Conservation (phyloP, 2,329 filamentous ascomycete species). For the Aspergillus nomiae region DNA sequence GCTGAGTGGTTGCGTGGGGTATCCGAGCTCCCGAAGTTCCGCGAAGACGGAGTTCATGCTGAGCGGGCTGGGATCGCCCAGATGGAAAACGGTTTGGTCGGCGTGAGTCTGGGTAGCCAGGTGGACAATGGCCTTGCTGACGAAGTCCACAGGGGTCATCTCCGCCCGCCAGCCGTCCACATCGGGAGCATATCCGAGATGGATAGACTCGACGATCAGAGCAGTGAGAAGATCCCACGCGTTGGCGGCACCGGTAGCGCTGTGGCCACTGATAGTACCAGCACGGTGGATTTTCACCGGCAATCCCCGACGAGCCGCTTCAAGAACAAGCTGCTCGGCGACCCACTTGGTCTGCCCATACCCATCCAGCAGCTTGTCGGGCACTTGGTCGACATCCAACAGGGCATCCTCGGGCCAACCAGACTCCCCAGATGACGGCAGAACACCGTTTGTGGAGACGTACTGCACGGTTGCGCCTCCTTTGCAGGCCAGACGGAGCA, state of each 20-base stretch:
- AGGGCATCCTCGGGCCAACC: slow-evolving; percentile 73
- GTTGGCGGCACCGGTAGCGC: slow-evolving; percentile 72
- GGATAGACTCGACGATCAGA: slow-evolving; percentile 74
- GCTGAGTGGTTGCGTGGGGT: slow-evolving; percentile 64
- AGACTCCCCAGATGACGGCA: slow-evolving; percentile 65
- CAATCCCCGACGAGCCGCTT: slow-evolving; percentile 68
- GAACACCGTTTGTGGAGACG: slow-evolving; percentile 76
- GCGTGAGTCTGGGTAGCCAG: slow-evolving; percentile 65
- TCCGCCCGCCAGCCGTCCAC: slow-evolving; percentile 76
- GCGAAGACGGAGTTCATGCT: slow-evolving; percentile 67
- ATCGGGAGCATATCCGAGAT: slow-evolving; percentile 69
- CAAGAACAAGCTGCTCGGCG: slow-evolving; percentile 71
- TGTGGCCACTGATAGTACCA: slow-evolving; percentile 79
- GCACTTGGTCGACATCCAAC: slow-evolving; percentile 68
- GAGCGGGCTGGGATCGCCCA: slow-evolving; percentile 72
- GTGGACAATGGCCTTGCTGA: slow-evolving; percentile 72
- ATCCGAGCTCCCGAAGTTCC: slow-evolving; percentile 67
- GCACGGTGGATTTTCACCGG: slow-evolving; percentile 72
- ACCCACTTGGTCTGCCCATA: slow-evolving; percentile 84
- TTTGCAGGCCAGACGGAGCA: slow-evolving; percentile 69
- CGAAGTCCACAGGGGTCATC: slow-evolving; percentile 84
- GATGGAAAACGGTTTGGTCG: slow-evolving; percentile 69
- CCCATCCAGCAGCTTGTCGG: slow-evolving; percentile 68
- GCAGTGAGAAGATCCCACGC: slow-evolving; percentile 77
- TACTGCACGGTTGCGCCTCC: slow-evolving; percentile 74